Evolutionary conservation across 768 basidiomycete genomes (phyloP), one percentile per base, ranked within the genome.

Genomic region (Pholiota microspora): DNA sequence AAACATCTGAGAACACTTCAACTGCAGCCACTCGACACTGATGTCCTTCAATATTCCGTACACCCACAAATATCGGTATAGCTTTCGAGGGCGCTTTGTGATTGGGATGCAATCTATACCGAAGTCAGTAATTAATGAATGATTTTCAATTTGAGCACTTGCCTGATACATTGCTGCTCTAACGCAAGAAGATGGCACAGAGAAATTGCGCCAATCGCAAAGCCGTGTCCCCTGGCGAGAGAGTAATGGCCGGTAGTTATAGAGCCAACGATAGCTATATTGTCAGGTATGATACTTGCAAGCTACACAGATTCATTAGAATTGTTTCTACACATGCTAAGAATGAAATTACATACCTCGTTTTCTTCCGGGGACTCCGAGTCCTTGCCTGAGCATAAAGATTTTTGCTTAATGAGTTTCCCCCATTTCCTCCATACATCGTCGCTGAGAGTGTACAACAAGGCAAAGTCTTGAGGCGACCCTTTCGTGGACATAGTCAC

Each of bases 161-260:
- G 74, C 79, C 74, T 67, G 53, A 62, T 55, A 21, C 64, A 65
- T 57, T 88, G 87, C 54, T 79, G 73, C 54, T 75, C 68, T 16
- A 88, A 66, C 31, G 80, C 75, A 23, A 87, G 59, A 31, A 84
- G 71, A 51, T 71, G 71, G 24, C 67, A 62, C 10, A 94, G 64
- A 2, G 90, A 74, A 15, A 98, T 70, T 0, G 86, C 83, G 15
- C 86, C 96, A 10, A 97, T 76, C 2, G 83, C 94, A 61, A 83
- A 83, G 0, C 92, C 94, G 55, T 80, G 72, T 0, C 95, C 95
- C 25, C 85, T 80, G 0, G 84, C 78, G 7, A 98, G 77, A 1
- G 94, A 95, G 65, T 81, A 88, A 56, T 85, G 85, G 0, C 94
- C 95, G 2, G 89, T 86, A 0, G 93, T 92, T 16, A 94, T 77